These are phyloP conservation scores for Suhomyces ambrosiae DNA, from an alignment of 1,139 yeast species.

Conservation along the genomic window DNA sequence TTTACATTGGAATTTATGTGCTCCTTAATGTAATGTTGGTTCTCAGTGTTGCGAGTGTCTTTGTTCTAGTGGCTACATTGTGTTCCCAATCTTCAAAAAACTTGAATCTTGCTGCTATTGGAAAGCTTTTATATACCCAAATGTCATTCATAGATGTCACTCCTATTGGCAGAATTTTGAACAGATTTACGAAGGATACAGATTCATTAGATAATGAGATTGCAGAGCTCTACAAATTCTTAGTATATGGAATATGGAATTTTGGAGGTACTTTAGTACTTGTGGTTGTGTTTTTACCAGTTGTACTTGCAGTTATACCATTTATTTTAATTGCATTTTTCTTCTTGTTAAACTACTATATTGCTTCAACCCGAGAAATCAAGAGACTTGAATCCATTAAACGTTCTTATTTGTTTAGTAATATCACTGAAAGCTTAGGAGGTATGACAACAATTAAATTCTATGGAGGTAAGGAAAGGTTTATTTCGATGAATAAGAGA, in stretches of 20 bases:
- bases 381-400: constrained; percentile 79
- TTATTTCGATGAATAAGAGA: constrained; percentile 49
- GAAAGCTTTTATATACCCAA: constrained; percentile 51
- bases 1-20: constrained; percentile 74
- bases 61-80: constrained; percentile 49
- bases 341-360: constrained; percentile 50
- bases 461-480: constrained; percentile 52
- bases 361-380: constrained; percentile 73
- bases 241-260: constrained; percentile 51
- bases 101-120: constrained; percentile 44
- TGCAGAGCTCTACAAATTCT: constrained; percentile 57
- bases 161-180: constrained; percentile 68
- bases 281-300: constrained; percentile 71
- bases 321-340: constrained; percentile 37
- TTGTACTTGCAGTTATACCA: constrained; percentile 50
- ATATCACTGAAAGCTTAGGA: constrained; percentile 71
- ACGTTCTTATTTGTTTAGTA: constrained; percentile 75
- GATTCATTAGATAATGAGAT: constrained; percentile 79
- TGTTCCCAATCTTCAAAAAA: constrained; percentile 44
- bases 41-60: constrained; percentile 42
- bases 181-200: constrained; percentile 76
- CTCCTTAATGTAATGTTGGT: constrained; percentile 49
- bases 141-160: constrained; percentile 64
- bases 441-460: constrained; percentile 75
- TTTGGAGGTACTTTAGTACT: constrained; percentile 65